phyloP scores from a whole-genome alignment of 768 basidiomycete species.

The Cystoderma amianthinum region DNA sequence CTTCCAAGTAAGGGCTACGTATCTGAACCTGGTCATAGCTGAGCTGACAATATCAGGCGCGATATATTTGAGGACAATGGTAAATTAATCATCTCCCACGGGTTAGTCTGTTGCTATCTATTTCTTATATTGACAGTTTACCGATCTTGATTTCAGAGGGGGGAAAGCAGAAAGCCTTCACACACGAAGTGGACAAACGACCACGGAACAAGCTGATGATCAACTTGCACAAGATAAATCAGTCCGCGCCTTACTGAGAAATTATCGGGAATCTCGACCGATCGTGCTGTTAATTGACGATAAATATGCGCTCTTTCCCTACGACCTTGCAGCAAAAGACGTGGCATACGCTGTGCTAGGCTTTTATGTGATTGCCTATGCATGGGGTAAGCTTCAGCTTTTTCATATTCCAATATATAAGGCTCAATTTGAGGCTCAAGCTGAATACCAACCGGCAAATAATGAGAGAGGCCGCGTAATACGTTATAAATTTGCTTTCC shows the following conservation, averaged over 20 bases:
- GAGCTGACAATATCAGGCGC: slow-evolving; percentile 35
- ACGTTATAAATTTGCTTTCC: slow-evolving; percentile 78
- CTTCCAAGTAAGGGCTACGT: slow-evolving; percentile 59
- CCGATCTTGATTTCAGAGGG: slow-evolving; percentile 36
- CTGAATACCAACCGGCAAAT: slow-evolving; percentile 52
- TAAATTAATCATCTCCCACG: slow-evolving; percentile 75
- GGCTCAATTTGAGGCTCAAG: slow-evolving; percentile 21
- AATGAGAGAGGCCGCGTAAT: slow-evolving; percentile 50
- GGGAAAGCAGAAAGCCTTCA: slow-evolving; percentile 60
- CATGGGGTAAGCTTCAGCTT: slow-evolving; percentile 49
- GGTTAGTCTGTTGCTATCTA: slow-evolving; percentile 35
- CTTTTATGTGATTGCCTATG: slow-evolving; percentile 65
- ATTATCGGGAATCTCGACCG: slow-evolving; percentile 45
- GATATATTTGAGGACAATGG: slow-evolving; percentile 63
- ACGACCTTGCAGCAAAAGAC: slow-evolving; percentile 42
- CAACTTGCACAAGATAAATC: slow-evolving; percentile 67
- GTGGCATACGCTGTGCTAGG: slow-evolving; percentile 53
- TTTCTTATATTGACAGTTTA: neutral
- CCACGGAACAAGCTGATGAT: slow-evolving; percentile 45
- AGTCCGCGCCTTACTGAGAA: slow-evolving; percentile 60
- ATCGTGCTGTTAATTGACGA: slow-evolving; percentile 70
- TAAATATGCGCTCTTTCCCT: slow-evolving; percentile 69
- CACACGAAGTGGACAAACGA: slow-evolving; percentile 28
- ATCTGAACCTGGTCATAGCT: slow-evolving; percentile 1
- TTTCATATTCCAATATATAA: neutral